A percentile compares a stretch with the other conserved stretches of the same genome.
phyloP scores from a whole-genome alignment of 208 protist species.

The Leptomonas seymouri region DNA sequence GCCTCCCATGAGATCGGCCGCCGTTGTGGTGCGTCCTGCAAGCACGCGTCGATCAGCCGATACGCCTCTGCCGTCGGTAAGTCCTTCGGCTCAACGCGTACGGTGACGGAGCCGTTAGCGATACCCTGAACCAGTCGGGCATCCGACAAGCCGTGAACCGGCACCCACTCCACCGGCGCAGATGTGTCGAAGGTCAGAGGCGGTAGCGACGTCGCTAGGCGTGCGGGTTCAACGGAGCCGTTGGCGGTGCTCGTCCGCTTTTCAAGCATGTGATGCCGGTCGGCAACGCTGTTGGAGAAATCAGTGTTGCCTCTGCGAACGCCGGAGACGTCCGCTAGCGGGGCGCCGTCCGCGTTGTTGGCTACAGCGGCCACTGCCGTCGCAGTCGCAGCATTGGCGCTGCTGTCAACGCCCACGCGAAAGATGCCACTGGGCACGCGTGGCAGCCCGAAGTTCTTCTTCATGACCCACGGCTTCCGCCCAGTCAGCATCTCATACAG shows the following conservation, averaged over 20 bases:
- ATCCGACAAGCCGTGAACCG: conserved; percentile 22
- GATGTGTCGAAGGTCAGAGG: background rate
- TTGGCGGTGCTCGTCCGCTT: background rate
- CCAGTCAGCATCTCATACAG: conserved; percentile 72
- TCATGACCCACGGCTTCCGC: conserved; percentile 52
- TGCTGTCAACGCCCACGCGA: background rate
- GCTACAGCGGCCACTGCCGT: background rate
- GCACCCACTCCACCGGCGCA: conserved; percentile 8
- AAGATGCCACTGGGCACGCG: background rate
- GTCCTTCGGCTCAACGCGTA: conserved; percentile 9
- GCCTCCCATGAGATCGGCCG: conserved; percentile 54
- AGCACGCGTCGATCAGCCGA: conserved; percentile 46
- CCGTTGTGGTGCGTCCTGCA: conserved; percentile 32
- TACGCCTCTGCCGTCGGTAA: conserved; percentile 42
- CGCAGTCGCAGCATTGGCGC: background rate
- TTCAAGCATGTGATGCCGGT: too few relatives aligned
- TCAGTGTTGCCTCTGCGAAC: background rate
- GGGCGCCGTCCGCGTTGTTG: background rate
- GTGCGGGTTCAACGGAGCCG: background rate
- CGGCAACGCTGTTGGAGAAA: too few relatives aligned
- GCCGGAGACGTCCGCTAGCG: background rate
- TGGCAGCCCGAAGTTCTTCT: conserved; percentile 8
- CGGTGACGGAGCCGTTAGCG: conserved; percentile 32
- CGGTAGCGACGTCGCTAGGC: background rate
- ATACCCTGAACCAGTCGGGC: conserved; percentile 43